Percentiles rank a stretch among this genome's conserved stretches.
These are phyloP conservation scores for Geranomyces michiganensis DNA, from an alignment of 192 early-diverging fungal species.

Conservation along the genomic window DNA sequence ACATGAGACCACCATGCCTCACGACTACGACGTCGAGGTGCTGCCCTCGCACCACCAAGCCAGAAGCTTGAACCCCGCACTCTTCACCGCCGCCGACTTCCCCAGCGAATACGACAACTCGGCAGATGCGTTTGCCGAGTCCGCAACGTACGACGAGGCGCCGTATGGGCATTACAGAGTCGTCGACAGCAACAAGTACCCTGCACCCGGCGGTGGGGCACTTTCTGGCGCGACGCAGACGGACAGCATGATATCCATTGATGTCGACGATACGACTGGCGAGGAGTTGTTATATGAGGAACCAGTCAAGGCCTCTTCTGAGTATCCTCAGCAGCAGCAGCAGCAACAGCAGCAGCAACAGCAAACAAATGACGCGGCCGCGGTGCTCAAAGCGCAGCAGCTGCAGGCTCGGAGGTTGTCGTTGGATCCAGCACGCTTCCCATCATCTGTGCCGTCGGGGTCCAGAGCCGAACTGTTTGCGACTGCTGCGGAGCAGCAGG, in stretches of 20 bases:
- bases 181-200: neutral
- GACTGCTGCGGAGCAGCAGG: conserved; percentile 9
- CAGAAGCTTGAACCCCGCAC: conserved; percentile 3
- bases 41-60: neutral
- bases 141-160: conserved; percentile 10
- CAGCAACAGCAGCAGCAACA: neutral
- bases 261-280: neutral
- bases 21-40: conserved; percentile 7
- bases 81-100: conserved; percentile 28
- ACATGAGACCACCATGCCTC: too few species aligned
- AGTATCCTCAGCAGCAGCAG: neutral
- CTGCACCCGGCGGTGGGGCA: neutral
- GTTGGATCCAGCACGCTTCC: conserved; percentile 6
- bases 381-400: conserved; percentile 1
- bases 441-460: neutral
- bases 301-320: neutral
- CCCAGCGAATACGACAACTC: conserved; percentile 29
- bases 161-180: conserved; percentile 10
- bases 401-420: conserved; percentile 1
- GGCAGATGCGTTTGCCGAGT: conserved; percentile 29
- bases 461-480: neutral
- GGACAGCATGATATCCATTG: conserved; percentile 2
- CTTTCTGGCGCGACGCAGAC: neutral
- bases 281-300: too few species aligned
- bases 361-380: neutral